Conservation (phyloP, 2,329 filamentous ascomycete genomes). For the Arthroderma sp. region DNA sequence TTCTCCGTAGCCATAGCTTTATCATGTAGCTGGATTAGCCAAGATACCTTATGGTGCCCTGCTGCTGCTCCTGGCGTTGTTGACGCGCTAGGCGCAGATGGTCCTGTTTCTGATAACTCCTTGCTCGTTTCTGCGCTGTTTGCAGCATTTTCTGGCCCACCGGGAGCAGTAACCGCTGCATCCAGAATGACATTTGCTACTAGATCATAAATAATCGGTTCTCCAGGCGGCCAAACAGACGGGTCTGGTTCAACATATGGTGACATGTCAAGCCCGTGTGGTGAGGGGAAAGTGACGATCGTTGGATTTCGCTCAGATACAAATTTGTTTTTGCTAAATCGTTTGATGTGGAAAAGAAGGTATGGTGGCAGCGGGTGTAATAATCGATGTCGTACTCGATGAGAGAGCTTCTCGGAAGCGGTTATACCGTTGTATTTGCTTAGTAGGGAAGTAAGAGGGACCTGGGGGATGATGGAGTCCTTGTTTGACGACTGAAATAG, state of each 20-base stretch:
- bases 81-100: conserved; percentile 10
- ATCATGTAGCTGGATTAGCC: conserved; percentile 83
- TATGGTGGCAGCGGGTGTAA: conserved; percentile 84
- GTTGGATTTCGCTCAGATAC: conserved; percentile 92
- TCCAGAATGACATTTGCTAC: conserved; percentile 73
- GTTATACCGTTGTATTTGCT: conserved; percentile 84
- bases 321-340: conserved; percentile 94
- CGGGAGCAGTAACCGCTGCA: conserved; percentile 50
- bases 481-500: conserved; percentile 93
- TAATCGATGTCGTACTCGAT: conserved; percentile 78
- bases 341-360: conserved; percentile 89
- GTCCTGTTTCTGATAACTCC: conserved; percentile 27
- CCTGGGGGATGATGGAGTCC: conserved; percentile 79
- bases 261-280: conserved; percentile 69
- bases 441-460: conserved; percentile 67
- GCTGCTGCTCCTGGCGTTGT: conserved; percentile 58
- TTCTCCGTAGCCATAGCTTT: conserved; percentile 45
- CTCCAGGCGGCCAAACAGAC: conserved; percentile 53
- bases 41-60: conserved; percentile 82
- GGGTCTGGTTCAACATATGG: conserved; percentile 88
- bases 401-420: conserved; percentile 77
- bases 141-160: conserved; percentile 37
- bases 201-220: conserved; percentile 88
- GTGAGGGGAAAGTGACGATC: conserved; percentile 88
- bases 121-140: conserved; percentile 22